Conservation (phyloP, 1,284 basidiomycete genomes). For the Agroathelia rolfsii region DNA sequence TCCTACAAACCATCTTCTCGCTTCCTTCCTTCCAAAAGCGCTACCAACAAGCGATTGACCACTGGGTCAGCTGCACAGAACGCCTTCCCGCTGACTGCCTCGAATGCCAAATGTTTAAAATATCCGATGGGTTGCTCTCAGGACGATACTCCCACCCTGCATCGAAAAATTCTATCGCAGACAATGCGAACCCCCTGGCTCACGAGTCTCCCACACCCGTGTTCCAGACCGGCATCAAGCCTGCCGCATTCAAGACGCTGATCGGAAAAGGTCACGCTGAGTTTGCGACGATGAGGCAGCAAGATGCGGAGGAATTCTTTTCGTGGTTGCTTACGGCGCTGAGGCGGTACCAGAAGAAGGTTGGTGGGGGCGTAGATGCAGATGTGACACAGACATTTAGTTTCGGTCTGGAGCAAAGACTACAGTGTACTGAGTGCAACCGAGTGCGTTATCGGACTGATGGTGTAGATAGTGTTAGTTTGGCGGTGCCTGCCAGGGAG, state of each 20-base stretch:
- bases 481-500: slow-evolving; percentile 66
- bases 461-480: slow-evolving; percentile 65
- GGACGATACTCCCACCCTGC: slow-evolving; percentile 79
- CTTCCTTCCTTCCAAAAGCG: slow-evolving; percentile 70
- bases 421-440: slow-evolving; percentile 77
- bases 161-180: slow-evolving; percentile 13
- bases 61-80: slow-evolving; percentile 60
- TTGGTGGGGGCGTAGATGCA: slow-evolving; percentile 24
- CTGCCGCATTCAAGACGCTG: slow-evolving; percentile 80
- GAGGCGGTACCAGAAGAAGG: slow-evolving; percentile 53
- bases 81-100: slow-evolving; percentile 76
- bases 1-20: slow-evolving; percentile 82
- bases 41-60: slow-evolving; percentile 64
- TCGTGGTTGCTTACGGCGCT: slow-evolving; percentile 69
- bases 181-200: slow-evolving; percentile 20
- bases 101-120: slow-evolving; percentile 91
- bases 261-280: slow-evolving; percentile 91
- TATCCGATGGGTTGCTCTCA: slow-evolving; percentile 87
- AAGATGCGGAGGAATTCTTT: slow-evolving; percentile 96
- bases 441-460: slow-evolving; percentile 89
- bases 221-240: slow-evolving; percentile 85
- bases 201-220: slow-evolving; percentile 34
- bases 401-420: slow-evolving; percentile 78
- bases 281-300: slow-evolving; percentile 95
- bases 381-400: slow-evolving; percentile 73